phyloP scores from a whole-genome alignment of 495 filamentous ascomycete genomes.

The Mycothermus thermophilus region DNA sequence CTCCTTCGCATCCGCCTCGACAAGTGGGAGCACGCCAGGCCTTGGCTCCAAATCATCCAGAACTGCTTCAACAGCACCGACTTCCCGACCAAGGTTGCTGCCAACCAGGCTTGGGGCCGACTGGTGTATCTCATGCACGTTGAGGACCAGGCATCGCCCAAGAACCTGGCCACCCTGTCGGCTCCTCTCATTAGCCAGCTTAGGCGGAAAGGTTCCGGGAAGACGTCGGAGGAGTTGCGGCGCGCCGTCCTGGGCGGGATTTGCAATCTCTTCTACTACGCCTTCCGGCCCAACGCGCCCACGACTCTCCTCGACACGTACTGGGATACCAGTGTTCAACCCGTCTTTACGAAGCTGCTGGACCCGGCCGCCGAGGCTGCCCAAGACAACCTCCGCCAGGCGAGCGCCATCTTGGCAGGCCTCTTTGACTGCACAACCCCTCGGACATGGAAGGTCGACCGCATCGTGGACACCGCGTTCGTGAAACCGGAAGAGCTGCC shows the following conservation, averaged over 20 bases:
- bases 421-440: slow-evolving; percentile 53
- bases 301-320: slow-evolving; percentile 51
- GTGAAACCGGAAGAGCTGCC: slow-evolving; percentile 62
- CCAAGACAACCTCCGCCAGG: slow-evolving; percentile 30
- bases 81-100: slow-evolving; percentile 53
- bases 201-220: slow-evolving; percentile 45
- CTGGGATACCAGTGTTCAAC: slow-evolving; percentile 64
- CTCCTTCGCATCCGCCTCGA: slow-evolving; percentile 56
- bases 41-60: slow-evolving; percentile 66
- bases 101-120: slow-evolving; percentile 71
- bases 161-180: slow-evolving; percentile 50
- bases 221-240: slow-evolving; percentile 40
- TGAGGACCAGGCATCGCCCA: slow-evolving; percentile 43
- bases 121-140: slow-evolving; percentile 58
- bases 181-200: slow-evolving; percentile 59
- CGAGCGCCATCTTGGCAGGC: slow-evolving; percentile 49
- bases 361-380: slow-evolving; percentile 17
- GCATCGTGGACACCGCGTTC: slow-evolving; percentile 42
- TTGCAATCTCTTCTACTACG: slow-evolving; percentile 73
- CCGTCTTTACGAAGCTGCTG: slow-evolving; percentile 34
- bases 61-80: slow-evolving; percentile 75
- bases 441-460: slow-evolving; percentile 59
- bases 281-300: slow-evolving; percentile 55
- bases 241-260: slow-evolving; percentile 53
- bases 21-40: slow-evolving; percentile 55